phyloP scores from a whole-genome alignment of 495 filamentous ascomycete species.

The Cetradonia linearis region DNA sequence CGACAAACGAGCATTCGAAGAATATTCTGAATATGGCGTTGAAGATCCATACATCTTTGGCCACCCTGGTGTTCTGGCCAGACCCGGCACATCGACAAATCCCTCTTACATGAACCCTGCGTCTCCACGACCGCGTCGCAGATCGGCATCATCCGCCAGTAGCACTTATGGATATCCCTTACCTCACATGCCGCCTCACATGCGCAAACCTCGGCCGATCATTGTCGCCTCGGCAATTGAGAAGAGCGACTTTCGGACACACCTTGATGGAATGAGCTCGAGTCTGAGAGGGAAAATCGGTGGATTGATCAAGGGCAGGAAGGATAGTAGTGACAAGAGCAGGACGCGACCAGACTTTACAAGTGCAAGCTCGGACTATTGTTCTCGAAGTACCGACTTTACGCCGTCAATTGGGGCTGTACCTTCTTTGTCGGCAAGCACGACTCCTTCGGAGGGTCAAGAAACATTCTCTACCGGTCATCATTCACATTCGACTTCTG shows the following conservation, averaged over 20 bases:
- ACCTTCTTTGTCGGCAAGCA: conserved; percentile 25
- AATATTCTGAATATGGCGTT: conserved; percentile 20
- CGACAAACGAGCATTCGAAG: conserved; percentile 20
- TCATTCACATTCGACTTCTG: conserved; percentile 10
- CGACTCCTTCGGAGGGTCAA: conserved; percentile 22
- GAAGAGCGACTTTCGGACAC: conserved; percentile 27
- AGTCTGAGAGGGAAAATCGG: conserved; percentile 26
- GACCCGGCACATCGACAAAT: conserved; percentile 19
- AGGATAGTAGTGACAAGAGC: conserved; percentile 17
- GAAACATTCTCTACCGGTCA: conserved; percentile 15
- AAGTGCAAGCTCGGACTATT: conserved; percentile 21
- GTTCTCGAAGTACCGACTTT: conserved; percentile 23
- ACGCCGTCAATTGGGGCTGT: conserved; percentile 26
- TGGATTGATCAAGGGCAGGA: conserved; percentile 22
- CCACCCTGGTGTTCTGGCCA: conserved; percentile 20
- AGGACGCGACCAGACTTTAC: conserved; percentile 18
- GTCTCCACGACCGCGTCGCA: conserved; percentile 21
- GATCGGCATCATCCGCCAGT: conserved; percentile 24
- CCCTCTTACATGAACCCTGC: conserved; percentile 23
- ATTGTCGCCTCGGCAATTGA: conserved; percentile 27
- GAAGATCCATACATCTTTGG: conserved; percentile 23
- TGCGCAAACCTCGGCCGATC: conserved; percentile 27
- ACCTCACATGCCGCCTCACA: conserved; percentile 20
- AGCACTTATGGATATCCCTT: conserved; percentile 26
- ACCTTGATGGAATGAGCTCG: conserved; percentile 29